These are phyloP conservation scores for Tetrapyrgos nigripes DNA, from an alignment of 1,284 basidiomycete species.

Conservation along the genomic window DNA sequence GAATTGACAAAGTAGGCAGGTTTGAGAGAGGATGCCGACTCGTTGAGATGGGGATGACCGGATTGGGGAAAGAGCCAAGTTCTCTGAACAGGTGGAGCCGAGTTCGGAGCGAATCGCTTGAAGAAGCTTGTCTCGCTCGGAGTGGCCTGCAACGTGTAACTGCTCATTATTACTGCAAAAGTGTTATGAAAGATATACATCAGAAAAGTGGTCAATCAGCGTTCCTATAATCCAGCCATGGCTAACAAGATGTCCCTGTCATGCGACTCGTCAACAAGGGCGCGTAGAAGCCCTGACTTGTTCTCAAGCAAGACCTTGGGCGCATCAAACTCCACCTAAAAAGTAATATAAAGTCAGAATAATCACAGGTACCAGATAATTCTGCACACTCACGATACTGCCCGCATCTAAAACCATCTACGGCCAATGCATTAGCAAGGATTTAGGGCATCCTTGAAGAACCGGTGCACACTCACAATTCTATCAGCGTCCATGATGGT, in stretches of 20 bases:
- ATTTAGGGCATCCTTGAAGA: not conserved
- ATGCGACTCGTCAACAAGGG: constrained; percentile 43
- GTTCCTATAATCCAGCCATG: constrained; percentile 4
- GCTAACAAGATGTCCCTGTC: constrained; percentile 40
- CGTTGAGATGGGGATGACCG: not conserved
- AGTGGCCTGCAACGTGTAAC: too few species aligned
- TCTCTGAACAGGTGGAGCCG: constrained; percentile 81
- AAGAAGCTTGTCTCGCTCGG: constrained; percentile 90
- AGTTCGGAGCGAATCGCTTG: constrained; percentile 89
- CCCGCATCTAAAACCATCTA: constrained; percentile 3
- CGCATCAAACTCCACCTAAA: constrained; percentile 40
- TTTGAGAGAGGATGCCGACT: constrained; percentile 20
- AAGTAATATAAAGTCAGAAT: not conserved
- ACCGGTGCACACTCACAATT: constrained; percentile 7
- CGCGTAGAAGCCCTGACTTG: constrained; percentile 37
- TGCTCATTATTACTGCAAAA: too few species aligned
- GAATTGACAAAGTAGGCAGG: constrained; percentile 20
- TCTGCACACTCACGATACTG: not conserved
- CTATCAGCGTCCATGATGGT: constrained; percentile 15
- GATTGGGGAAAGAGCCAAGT: constrained; percentile 76
- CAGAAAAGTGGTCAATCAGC: too few species aligned
- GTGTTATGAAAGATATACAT: too few species aligned
- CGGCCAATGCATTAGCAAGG: not conserved
- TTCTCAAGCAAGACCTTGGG: constrained; percentile 40
- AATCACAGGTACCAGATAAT: not conserved